Conservation (phyloP, 2,329 filamentous ascomycete species). For the Elsinoe batatas region DNA sequence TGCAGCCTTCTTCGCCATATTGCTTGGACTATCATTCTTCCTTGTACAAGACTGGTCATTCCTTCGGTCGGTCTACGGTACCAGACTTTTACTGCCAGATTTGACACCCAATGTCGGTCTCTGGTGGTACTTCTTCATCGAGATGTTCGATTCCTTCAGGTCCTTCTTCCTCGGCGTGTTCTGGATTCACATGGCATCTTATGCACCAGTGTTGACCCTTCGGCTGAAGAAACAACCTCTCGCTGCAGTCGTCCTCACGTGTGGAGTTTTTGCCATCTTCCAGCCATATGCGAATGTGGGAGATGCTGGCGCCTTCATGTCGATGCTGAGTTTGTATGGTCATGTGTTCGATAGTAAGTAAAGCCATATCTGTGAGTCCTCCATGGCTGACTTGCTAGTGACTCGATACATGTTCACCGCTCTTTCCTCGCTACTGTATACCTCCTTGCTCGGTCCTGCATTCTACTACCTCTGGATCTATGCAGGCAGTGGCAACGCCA, state of each 20-base stretch:
- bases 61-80: constrained; percentile 78
- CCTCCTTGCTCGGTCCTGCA: constrained; percentile 77
- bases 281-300: constrained; percentile 93
- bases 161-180: constrained; percentile 97
- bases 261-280: constrained; percentile 89
- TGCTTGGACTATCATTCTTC: constrained; percentile 63
- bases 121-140: constrained; percentile 99
- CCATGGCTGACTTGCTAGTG: constrained; percentile 38
- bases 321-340: constrained; percentile 72
- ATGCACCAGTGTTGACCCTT: constrained; percentile 76
- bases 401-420: constrained; percentile 91
- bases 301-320: constrained; percentile 78
- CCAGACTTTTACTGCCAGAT: constrained; percentile 82
- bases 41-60: constrained; percentile 83
- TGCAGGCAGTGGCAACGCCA: constrained; percentile 92
- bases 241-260: constrained; percentile 71
- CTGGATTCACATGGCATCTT: constrained; percentile 87
- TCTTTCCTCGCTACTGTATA: constrained; percentile 73
- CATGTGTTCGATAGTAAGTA: constrained; percentile 73
- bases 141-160: constrained; percentile 98
- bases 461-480: constrained; percentile 99
- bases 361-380: neutral
- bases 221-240: constrained; percentile 77
- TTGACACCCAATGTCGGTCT: constrained; percentile 89
- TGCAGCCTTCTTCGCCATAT: constrained; percentile 43